Conservation (phyloP, 441 rosid genomes). For the Codiaeum variegatum region DNA sequence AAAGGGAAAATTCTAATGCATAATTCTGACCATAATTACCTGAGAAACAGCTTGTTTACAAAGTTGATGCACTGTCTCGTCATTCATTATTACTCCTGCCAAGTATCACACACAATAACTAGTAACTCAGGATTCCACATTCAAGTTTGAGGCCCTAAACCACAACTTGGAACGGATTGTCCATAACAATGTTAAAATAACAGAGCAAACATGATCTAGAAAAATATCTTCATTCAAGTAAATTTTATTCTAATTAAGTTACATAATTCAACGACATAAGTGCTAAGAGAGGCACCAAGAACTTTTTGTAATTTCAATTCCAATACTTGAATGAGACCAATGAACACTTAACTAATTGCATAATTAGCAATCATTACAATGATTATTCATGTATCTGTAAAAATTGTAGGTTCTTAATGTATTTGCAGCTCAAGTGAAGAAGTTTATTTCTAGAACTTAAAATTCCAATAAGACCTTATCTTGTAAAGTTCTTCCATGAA, state of each 20-base stretch:
- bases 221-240: neutral
- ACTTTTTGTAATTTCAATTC: neutral
- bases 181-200: neutral
- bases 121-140: neutral
- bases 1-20: neutral
- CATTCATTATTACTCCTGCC: constrained; percentile 92
- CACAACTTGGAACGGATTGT: neutral
- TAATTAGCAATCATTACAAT: neutral
- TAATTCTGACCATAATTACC: constrained; percentile 36
- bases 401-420: neutral
- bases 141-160: neutral
- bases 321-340: neutral
- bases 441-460: constrained; percentile 3
- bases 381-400: neutral
- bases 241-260: neutral
- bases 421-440: neutral
- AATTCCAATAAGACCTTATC: neutral
- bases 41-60: constrained; percentile 96
- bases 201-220: neutral
- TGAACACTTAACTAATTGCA: neutral
- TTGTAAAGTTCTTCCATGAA: neutral
- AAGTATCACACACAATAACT: constrained; percentile 18
- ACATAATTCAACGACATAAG: neutral
- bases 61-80: constrained; percentile 91
- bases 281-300: neutral